Evolutionary conservation across 164 flowering plant genomes (phyloP), one percentile per base, ranked within the genome.

Genomic region (Warburgia ugandensis): DNA sequence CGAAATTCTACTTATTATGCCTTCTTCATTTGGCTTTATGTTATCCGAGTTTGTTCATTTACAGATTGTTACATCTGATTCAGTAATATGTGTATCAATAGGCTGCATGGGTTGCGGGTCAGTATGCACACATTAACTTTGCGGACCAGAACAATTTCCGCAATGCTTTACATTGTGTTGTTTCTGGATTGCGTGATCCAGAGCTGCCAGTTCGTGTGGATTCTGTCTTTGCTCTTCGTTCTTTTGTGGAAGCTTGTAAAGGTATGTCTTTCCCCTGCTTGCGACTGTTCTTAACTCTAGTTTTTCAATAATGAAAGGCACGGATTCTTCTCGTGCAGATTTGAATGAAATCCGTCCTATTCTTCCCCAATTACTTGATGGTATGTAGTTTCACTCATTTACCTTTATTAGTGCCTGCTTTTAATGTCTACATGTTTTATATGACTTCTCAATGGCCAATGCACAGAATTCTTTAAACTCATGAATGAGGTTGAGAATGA

Each of bases 71-170:
- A n/a, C n/a, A n/a, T n/a, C n/a, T n/a, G n/a, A n/a, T n/a, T n/a
- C n/a, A n/a, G n/a, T n/a, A n/a, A n/a, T n/a, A n/a, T n/a, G n/a
- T n/a, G n/a, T n/a, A 52, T 55, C 65, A 19, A 51, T 64, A 94
- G 99, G 99, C 99, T 6, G 99, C 99, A 42, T 94, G 99, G 99
- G 99, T 94, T 58, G 94, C 99, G 14, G 99, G 99, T 58, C 97
- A 94, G 57, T 94, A 89, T 75, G 96, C 99, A 10, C 85, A 84
- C 53, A 76, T 89, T 36, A 79, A 76, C 62, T 94, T 89, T 48
- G 66, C 83, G 28, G 97, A 89, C 44, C 86, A 73, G 65, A 83
- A 71, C 56, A 94, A 84, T 73, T 94, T 94, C 56, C 82, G 78
- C 0, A 78, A 69, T 58, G 97, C 99, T 22, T 65, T 94, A 52